Percentiles rank a stretch among this genome's conserved stretches.
Evolutionary conservation across 768 basidiomycete genomes (phyloP).

Genomic region (Boletus pseudo-olivaceus): DNA sequence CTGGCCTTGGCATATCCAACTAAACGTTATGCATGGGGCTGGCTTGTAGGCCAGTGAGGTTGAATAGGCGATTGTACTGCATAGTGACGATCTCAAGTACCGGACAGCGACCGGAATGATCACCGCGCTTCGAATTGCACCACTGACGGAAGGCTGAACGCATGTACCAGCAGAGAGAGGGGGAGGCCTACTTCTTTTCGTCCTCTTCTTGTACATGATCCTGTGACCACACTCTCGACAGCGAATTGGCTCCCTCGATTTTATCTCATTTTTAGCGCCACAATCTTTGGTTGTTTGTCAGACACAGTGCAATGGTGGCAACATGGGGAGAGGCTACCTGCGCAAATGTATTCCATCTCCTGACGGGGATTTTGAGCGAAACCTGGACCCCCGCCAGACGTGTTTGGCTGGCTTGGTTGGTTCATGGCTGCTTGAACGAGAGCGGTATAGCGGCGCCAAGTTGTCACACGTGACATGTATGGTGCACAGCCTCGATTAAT

Average conservation of each 20-base stretch:
- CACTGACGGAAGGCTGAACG: constrained; percentile 20
- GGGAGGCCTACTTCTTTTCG: constrained; percentile 76
- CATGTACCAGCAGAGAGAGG: neutral
- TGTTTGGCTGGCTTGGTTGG: constrained; percentile 33
- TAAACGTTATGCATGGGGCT: neutral
- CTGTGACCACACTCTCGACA: constrained; percentile 97
- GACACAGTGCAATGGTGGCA: constrained; percentile 1
- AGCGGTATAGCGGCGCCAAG: neutral
- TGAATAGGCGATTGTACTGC: neutral
- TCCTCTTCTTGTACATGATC: constrained; percentile 98
- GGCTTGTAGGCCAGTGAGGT: neutral
- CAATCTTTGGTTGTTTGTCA: constrained; percentile 57
- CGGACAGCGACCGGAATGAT: neutral
- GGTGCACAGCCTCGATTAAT: constrained; percentile 7
- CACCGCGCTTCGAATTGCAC: constrained; percentile 34
- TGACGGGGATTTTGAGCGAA: constrained; percentile 41
- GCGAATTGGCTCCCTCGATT: constrained; percentile 87
- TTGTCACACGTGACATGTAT: constrained; percentile 14
- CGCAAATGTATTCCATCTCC: constrained; percentile 85
- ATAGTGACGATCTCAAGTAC: neutral
- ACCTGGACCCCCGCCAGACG: constrained; percentile 31
- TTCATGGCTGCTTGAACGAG: constrained; percentile 31
- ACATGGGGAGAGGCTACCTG: constrained; percentile 49
- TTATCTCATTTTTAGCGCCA: constrained; percentile 88
- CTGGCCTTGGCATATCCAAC: neutral